Conservation (phyloP, 495 filamentous ascomycete species). For the Trichoderma reesei region DNA sequence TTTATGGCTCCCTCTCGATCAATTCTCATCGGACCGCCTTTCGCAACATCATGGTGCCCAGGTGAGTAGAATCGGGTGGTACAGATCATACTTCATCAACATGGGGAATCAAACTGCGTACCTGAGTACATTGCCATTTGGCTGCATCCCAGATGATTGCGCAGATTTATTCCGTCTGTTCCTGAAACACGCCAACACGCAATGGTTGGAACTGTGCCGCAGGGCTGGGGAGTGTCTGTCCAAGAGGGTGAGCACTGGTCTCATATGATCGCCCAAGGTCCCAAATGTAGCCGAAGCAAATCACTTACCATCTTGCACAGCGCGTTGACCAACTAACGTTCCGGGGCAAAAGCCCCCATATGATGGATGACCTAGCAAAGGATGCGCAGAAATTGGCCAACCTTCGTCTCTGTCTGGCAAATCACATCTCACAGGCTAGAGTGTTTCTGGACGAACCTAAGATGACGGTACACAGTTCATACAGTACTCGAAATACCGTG, state of each 20-base stretch:
- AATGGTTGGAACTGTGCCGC: not conserved
- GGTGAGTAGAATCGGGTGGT: not conserved
- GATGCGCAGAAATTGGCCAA: not conserved
- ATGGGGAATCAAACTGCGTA: not conserved
- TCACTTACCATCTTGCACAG: not conserved
- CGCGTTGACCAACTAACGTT: not conserved
- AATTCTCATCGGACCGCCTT: not conserved
- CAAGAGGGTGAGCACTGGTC: not conserved
- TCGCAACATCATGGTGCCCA: not conserved
- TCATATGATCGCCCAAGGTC: not conserved
- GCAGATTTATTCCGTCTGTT: not conserved
- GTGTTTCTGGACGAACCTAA: not conserved
- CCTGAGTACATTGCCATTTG: not conserved
- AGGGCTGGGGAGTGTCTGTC: not conserved
- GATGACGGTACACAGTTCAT: not conserved
- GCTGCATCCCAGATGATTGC: not conserved
- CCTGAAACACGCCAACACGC: not conserved
- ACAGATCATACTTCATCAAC: too few relatives aligned
- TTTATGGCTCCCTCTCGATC: not conserved
- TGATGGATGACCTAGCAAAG: not conserved
- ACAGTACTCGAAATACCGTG: not conserved
- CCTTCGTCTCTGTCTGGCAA: not conserved
- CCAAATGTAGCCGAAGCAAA: too few relatives aligned
- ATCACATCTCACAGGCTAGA: not conserved
- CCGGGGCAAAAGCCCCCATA: not conserved